These are phyloP conservation scores for Chalaropsis ovoidea DNA, from an alignment of 2,329 filamentous ascomycete genomes.

Conservation along the genomic window DNA sequence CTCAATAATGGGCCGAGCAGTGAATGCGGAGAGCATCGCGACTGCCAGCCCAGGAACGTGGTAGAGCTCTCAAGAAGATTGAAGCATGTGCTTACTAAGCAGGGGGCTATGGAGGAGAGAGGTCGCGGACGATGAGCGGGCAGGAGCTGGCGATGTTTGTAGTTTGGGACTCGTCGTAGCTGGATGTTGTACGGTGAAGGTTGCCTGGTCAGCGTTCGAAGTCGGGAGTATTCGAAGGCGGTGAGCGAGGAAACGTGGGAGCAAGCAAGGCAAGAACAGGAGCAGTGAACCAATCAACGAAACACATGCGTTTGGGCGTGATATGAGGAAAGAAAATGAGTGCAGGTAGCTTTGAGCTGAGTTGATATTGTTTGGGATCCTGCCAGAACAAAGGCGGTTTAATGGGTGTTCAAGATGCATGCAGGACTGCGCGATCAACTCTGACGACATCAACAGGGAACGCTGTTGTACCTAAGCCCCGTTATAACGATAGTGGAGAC, in stretches of 20 bases:
- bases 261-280: background rate
- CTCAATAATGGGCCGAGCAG: slow-evolving; percentile 91
- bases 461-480: background rate
- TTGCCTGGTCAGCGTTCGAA: background rate
- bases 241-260: background rate
- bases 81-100: slow-evolving; percentile 26
- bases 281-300: background rate
- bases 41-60: slow-evolving; percentile 36
- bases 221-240: slow-evolving; percentile 8
- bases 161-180: background rate
- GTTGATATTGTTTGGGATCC: background rate
- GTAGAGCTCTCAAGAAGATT: slow-evolving; percentile 28
- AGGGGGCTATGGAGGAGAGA: background rate
- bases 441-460: slow-evolving; percentile 12
- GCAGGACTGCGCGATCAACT: background rate
- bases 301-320: background rate
- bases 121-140: background rate
- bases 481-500: background rate
- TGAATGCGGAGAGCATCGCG: slow-evolving; percentile 94
- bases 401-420: background rate
- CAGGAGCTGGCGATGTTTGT: background rate
- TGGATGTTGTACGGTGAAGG: background rate
- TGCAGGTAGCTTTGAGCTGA: background rate
- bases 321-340: background rate
- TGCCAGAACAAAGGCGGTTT: background rate